Base-by-base conservation (phyloP, 192 early-diverging fungal species). In the Coemansia sp. region DNA sequence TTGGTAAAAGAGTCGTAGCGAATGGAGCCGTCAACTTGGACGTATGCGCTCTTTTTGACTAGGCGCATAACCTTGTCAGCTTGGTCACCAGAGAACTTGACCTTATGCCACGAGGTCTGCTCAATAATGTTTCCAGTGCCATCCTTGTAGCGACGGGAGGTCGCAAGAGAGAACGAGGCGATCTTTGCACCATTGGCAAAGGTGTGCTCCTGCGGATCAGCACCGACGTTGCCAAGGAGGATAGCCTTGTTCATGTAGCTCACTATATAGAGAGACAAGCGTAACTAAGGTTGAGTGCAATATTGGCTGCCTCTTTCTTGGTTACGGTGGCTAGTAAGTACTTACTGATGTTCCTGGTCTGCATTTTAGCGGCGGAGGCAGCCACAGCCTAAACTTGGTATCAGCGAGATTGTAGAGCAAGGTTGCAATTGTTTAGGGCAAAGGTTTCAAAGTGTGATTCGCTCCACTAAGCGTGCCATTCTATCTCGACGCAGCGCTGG, bases 61-160 rank as follows among this genome's bases (percentile, higher is more conserved):
- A 76, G 32, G 20, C 59, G 56, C 38, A 61, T 43, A 0, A 59
- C 61, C 12, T 41, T 54, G 14, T 76, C 70, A 0, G 64, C 79
- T 29, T 76, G 71, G 0, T 82, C 76, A 3, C 68, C 39, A 25
- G 74, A 61, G 60, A 79, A 81, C 37, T 69, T 64, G 64, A 91
- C 76, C 46, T 77, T 80, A 72, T 91, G 90, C 90, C 90, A 91
- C 63, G 86, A 86, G 20, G 89, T 90, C 37, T 82, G 80, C 76
- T 91, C 86, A 53, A 91, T 62, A 36, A 86, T 65, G 64, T 91
- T 88, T 60, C 88, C 87, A 35, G 88, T 85, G 20, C 65, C 67
- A 64, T 91, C 88, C 75, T 86, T 86, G 65, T 83, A 82, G 8
- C 79, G 77, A 35, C 85, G 84, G 2, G 87, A 84, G 0, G 90